A percentile compares a stretch with the other conserved stretches of the same genome.
Conservation (phyloP, 441 rosid species). For the Bocquillonia castaneifolia region DNA sequence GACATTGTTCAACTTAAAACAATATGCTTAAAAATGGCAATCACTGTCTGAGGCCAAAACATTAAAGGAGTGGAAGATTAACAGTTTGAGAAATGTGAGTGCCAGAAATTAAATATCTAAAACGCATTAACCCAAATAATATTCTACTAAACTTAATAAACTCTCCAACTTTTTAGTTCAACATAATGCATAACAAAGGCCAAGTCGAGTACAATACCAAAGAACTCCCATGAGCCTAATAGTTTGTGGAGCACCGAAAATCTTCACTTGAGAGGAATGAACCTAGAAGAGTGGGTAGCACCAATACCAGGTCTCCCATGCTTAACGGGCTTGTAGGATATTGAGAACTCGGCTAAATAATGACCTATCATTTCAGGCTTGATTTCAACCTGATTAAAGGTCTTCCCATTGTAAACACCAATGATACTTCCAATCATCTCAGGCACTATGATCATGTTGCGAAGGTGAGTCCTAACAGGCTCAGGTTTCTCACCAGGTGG, state of each 20-base stretch:
- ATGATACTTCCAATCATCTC: constrained; percentile 84
- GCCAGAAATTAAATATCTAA: no score
- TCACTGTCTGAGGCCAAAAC: no score
- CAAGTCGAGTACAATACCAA: not conserved
- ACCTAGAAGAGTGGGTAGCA: constrained; percentile 84
- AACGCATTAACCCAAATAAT: not conserved
- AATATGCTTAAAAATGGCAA: no score
- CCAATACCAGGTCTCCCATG: constrained; percentile 94
- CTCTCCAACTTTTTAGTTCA: not conserved
- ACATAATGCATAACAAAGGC: not conserved
- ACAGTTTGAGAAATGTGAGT: no score
- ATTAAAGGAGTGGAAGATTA: no score
- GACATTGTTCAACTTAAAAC: no score
- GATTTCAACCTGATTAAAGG: constrained; percentile 84
- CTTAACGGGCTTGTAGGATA: constrained; percentile 82
- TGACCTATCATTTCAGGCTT: constrained; percentile 91
- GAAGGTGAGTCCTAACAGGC: constrained; percentile 64
- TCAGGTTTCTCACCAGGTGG: constrained; percentile 83
- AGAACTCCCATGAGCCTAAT: not conserved
- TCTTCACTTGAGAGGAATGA: constrained; percentile 75
- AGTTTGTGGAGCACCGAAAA: not conserved
- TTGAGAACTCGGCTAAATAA: constrained; percentile 82
- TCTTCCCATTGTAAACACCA: constrained; percentile 85
- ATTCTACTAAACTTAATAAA: not conserved
- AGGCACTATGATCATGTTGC: constrained; percentile 77